These are phyloP conservation scores for Cladorrhinum sp. DNA, from an alignment of 2,329 filamentous ascomycete species.

Conservation along the genomic window DNA sequence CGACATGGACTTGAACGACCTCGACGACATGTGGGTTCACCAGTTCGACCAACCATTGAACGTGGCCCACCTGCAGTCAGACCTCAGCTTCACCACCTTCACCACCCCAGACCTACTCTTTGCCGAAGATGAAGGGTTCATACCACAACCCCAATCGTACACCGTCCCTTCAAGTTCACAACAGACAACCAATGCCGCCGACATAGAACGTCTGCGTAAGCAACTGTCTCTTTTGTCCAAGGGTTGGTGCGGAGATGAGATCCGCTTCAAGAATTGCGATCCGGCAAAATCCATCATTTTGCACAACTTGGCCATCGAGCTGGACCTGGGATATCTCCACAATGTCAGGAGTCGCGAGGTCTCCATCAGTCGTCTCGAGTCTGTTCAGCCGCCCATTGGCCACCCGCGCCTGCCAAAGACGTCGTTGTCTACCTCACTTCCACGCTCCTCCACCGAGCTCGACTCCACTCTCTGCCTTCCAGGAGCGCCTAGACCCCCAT, in stretches of 20 bases:
- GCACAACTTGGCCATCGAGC: conserved; percentile 29
- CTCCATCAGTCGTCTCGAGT: conserved; percentile 24
- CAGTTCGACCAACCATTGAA: conserved; percentile 23
- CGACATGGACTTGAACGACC: conserved; percentile 31
- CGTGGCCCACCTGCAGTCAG: conserved; percentile 6
- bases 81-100: conserved; percentile 1
- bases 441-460: conserved; percentile 21
- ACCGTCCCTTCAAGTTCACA: not conserved
- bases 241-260: conserved; percentile 24
- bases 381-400: not conserved
- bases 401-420: conserved; percentile 2
- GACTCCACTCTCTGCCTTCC: conserved; percentile 19
- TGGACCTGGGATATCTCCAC: conserved; percentile 31
- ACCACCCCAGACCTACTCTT: conserved; percentile 22
- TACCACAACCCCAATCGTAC: conserved; percentile 10
- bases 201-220: conserved; percentile 25
- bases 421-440: conserved; percentile 8
- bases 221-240: conserved; percentile 30
- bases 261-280: conserved; percentile 30
- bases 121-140: conserved; percentile 24
- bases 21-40: conserved; percentile 26
- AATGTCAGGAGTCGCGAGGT: conserved; percentile 27
- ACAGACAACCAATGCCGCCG: conserved; percentile 14
- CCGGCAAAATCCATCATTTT: conserved; percentile 28
- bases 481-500: not conserved